Evolutionary conservation across 164 flowering plant genomes (phyloP).

Genomic region (Aristolochia californica): DNA sequence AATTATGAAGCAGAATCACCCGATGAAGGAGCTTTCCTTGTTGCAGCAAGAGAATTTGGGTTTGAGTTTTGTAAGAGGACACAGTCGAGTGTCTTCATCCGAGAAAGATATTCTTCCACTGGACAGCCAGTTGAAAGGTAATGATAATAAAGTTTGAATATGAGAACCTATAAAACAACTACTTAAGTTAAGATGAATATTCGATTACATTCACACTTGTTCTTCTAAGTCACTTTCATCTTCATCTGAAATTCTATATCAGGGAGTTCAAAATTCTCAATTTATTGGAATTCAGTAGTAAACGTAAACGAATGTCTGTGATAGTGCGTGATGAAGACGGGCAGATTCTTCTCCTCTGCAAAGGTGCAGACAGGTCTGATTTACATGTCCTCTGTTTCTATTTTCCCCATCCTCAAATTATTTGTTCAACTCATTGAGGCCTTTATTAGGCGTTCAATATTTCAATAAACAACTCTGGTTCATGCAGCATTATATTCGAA

Average conservation of each 20-base stretch:
- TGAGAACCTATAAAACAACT: not conserved
- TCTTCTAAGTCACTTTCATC: constrained; percentile 4
- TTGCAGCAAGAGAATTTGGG: constrained; percentile 97
- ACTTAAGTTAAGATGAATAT: not conserved
- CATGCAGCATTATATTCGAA: constrained; percentile 87
- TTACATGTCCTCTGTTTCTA: constrained; percentile 3
- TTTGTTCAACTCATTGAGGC: not conserved
- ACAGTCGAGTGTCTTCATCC: constrained; percentile 62
- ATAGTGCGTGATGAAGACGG: constrained; percentile 77
- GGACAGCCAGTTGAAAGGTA: constrained; percentile 66
- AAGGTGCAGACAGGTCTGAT: constrained; percentile 97
- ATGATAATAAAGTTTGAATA: constrained; percentile 6
- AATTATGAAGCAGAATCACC: constrained; percentile 97
- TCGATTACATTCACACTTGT: not conserved
- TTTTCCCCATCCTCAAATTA: not conserved
- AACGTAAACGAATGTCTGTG: constrained; percentile 94
- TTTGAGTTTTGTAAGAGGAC: constrained; percentile 88
- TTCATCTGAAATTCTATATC: constrained; percentile 3
- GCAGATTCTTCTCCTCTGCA: constrained; percentile 74
- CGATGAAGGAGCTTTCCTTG: constrained; percentile 94
- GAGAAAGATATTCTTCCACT: constrained; percentile 52
- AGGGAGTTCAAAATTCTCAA: constrained; percentile 85
- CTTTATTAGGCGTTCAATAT: too few species aligned
- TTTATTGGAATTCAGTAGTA: constrained; percentile 83
- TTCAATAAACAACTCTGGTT: not conserved